Evolutionary conservation across 306 rosid genomes (phyloP).

Genomic region (Lathyrus sativus): DNA sequence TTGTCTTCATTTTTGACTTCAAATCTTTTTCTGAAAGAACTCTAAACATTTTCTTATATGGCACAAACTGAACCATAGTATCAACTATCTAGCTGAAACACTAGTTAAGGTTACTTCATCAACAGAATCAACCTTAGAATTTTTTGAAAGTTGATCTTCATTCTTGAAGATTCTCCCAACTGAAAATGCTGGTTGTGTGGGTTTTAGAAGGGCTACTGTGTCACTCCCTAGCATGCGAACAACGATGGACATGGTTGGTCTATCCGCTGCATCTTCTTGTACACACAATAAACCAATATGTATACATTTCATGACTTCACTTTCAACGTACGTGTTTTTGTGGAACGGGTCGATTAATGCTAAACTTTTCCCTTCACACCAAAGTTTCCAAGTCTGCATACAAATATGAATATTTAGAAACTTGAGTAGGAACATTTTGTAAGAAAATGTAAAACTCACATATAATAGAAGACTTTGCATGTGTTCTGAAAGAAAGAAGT

Average conservation of each 20-base stretch:
- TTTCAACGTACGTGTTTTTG: background rate
- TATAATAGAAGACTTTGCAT: slow-evolving; percentile 35
- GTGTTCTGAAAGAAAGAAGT: slow-evolving; percentile 28
- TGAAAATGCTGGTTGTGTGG: slow-evolving; percentile 46
- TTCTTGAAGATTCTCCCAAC: background rate
- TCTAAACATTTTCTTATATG: background rate
- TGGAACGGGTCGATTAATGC: slow-evolving; percentile 49
- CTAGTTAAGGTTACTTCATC: slow-evolving; percentile 20
- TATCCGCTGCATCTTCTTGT: slow-evolving; percentile 49
- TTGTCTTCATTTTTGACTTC: no score
- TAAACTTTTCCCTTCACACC: slow-evolving; percentile 48
- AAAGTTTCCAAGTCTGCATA: slow-evolving; percentile 51
- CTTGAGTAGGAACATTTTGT: background rate
- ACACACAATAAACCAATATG: slow-evolving; percentile 55
- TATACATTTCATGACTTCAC: slow-evolving; percentile 44
- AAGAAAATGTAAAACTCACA: slow-evolving; percentile 29
- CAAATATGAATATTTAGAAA: background rate
- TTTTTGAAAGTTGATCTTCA: slow-evolving; percentile 26
- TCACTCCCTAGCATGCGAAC: slow-evolving; percentile 44
- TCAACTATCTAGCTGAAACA: slow-evolving; percentile 1
- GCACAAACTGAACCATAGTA: background rate
- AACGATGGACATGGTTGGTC: slow-evolving; percentile 50
- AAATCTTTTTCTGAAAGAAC: background rate
- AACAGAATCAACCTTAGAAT: slow-evolving; percentile 27
- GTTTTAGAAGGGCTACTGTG: slow-evolving; percentile 40